Conservation (phyloP, 2,329 filamentous ascomycete species). For the Onygenales sp. region DNA sequence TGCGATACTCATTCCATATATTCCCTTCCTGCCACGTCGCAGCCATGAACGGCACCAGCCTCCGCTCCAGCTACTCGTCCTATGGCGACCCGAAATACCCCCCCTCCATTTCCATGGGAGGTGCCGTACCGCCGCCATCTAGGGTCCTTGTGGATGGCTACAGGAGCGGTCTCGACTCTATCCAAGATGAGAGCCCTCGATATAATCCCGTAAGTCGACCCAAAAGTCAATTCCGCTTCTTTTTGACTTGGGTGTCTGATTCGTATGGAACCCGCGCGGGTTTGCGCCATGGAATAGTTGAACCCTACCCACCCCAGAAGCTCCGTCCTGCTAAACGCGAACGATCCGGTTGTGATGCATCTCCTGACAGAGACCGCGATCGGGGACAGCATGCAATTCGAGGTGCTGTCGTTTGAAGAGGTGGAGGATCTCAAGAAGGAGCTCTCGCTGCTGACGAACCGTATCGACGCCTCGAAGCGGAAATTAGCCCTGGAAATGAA, state of each 20-base stretch:
- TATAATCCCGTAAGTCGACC: slow-evolving; percentile 47
- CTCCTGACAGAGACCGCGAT: slow-evolving; percentile 89
- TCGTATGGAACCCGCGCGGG: neutral
- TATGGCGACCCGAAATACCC: slow-evolving; percentile 32
- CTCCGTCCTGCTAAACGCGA: slow-evolving; percentile 32
- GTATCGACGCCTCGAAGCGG: slow-evolving; percentile 71
- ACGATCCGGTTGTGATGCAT: slow-evolving; percentile 68
- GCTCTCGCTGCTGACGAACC: slow-evolving; percentile 58
- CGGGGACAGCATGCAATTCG: slow-evolving; percentile 73
- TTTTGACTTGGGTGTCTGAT: neutral
- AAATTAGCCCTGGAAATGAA: slow-evolving; percentile 87
- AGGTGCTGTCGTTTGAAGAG: slow-evolving; percentile 83
- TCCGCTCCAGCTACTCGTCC: slow-evolving; percentile 31
- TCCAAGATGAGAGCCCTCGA: slow-evolving; percentile 44
- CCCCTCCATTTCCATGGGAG: slow-evolving; percentile 23
- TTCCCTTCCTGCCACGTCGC: neutral
- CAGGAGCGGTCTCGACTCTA: slow-evolving; percentile 46
- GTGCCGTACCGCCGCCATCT: slow-evolving; percentile 22
- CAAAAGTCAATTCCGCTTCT: neutral
- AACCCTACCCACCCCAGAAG: slow-evolving; percentile 28
- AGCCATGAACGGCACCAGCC: slow-evolving; percentile 21
- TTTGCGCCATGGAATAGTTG: slow-evolving; percentile 38
- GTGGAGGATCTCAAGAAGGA: slow-evolving; percentile 89
- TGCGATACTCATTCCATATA: too few species aligned
- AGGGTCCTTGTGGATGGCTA: slow-evolving; percentile 52